These are phyloP conservation scores for Centrapalus pauciflorus DNA, from an alignment of 129 eudicot genomes.

Conservation along the genomic window DNA sequence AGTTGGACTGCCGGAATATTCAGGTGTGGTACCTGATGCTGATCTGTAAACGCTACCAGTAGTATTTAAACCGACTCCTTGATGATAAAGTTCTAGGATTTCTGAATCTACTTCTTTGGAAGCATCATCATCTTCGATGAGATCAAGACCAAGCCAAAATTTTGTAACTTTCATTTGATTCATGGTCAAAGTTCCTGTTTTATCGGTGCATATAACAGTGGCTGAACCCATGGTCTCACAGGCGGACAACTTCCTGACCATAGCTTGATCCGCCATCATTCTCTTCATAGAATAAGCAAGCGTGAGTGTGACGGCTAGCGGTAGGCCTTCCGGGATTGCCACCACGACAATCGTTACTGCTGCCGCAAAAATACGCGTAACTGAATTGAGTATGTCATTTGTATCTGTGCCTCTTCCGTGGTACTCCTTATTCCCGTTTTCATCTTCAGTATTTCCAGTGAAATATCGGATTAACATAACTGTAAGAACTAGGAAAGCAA, in stretches of 20 bases:
- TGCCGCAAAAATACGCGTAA: constrained; percentile 53
- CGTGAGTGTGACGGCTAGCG: constrained; percentile 82
- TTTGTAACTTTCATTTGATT: constrained; percentile 78
- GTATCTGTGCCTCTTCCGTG: constrained; percentile 25
- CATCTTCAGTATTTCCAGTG: constrained; percentile 57
- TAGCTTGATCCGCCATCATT: constrained; percentile 87
- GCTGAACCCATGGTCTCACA: constrained; percentile 95
- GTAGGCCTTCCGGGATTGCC: constrained; percentile 80
- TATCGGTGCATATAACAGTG: constrained; percentile 72
- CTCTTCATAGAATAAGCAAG: constrained; percentile 83
- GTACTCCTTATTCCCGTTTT: constrained; percentile 39
- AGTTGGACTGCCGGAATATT: constrained; percentile 85
- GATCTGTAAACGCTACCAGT: constrained; percentile 57
- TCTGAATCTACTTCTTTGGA: constrained; percentile 14
- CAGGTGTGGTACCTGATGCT: constrained; percentile 25
- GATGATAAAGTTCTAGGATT: constrained; percentile 42
- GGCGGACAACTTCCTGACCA: constrained; percentile 79
- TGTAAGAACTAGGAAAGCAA: constrained; percentile 57
- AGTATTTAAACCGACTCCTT: constrained; percentile 75
- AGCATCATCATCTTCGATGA: constrained; percentile 19
- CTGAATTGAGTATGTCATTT: constrained; percentile 44
- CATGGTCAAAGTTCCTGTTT: constrained; percentile 75
- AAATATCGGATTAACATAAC: constrained; percentile 65
- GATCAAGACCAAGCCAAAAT: constrained; percentile 61
- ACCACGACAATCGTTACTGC: constrained; percentile 79